A percentile compares a stretch with the other conserved stretches of the same genome.
phyloP scores from a whole-genome alignment of 2,329 filamentous ascomycete genomes.

The Fusarium sp. region DNA sequence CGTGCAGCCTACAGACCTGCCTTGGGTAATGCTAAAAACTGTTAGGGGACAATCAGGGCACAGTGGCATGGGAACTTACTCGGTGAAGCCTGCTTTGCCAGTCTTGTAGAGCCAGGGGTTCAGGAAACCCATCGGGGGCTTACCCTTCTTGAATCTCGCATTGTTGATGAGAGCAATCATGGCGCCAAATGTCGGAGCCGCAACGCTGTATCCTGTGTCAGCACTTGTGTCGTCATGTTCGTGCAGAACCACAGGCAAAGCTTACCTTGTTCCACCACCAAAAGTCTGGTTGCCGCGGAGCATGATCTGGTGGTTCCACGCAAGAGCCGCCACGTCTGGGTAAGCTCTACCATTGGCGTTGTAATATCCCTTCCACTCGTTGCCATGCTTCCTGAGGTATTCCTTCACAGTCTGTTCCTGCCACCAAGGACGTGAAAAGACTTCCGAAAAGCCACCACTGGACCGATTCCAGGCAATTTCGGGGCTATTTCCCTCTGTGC shows the following conservation, averaged over 20 bases:
- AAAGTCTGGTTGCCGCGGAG: slow-evolving; percentile 42
- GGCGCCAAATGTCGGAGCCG: slow-evolving; percentile 71
- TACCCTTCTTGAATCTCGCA: slow-evolving; percentile 65
- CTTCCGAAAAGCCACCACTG: slow-evolving; percentile 62
- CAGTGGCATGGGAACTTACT: slow-evolving; percentile 42
- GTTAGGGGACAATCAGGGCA: background rate
- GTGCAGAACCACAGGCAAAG: background rate
- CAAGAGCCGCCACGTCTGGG: slow-evolving; percentile 72
- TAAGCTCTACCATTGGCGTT: slow-evolving; percentile 65
- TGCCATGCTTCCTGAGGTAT: slow-evolving; percentile 58
- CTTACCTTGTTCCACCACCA: slow-evolving; percentile 51
- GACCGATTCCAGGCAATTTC: slow-evolving; percentile 66
- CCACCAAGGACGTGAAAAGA: slow-evolving; percentile 57
- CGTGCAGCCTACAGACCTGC: slow-evolving; percentile 48
- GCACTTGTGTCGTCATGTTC: background rate
- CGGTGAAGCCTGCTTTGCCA: slow-evolving; percentile 48
- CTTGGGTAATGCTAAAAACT: slow-evolving; percentile 49
- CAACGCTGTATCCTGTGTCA: slow-evolving; percentile 55
- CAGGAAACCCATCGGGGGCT: slow-evolving; percentile 66
- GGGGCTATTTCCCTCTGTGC: slow-evolving; percentile 62
- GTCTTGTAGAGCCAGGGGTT: slow-evolving; percentile 70
- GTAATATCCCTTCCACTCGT: slow-evolving; percentile 61
- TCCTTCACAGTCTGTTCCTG: slow-evolving; percentile 58
- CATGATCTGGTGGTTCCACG: slow-evolving; percentile 48
- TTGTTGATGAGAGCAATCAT: slow-evolving; percentile 75